phyloP scores from a whole-genome alignment of 805 yeast genomes.

The Metschnikowia baotianmanensis region DNA sequence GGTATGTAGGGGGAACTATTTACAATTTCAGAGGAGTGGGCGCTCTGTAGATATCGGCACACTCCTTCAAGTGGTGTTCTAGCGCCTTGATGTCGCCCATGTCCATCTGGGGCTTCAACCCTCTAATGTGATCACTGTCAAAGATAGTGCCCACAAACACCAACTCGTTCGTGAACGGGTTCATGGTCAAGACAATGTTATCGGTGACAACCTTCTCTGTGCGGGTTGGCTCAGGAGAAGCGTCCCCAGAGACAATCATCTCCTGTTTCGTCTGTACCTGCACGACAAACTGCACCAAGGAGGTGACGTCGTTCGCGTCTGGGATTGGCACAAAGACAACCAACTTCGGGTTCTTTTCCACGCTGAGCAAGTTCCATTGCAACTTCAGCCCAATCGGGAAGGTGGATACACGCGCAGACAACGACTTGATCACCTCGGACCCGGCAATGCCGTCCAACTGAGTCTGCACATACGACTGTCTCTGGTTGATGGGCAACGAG shows the following conservation, averaged over 20 bases:
- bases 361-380: constrained; percentile 75
- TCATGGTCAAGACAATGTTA: constrained; percentile 37
- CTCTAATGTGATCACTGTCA: constrained; percentile 35
- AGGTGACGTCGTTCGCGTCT: constrained; percentile 38
- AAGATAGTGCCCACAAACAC: constrained; percentile 42
- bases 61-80: constrained; percentile 26
- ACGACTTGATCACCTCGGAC: constrained; percentile 29
- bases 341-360: constrained; percentile 70
- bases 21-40: constrained; percentile 25
- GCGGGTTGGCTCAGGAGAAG: constrained; percentile 19
- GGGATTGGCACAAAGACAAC: constrained; percentile 68
- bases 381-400: constrained; percentile 58
- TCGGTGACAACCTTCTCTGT: constrained; percentile 34
- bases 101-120: constrained; percentile 37
- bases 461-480: constrained; percentile 44
- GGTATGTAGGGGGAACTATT: constrained; percentile 6
- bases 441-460: constrained; percentile 38
- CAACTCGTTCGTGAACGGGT: constrained; percentile 39
- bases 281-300: constrained; percentile 39
- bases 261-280: constrained; percentile 38
- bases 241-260: constrained; percentile 26
- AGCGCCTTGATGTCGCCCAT: constrained; percentile 17
- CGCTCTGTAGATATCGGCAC: constrained; percentile 43
- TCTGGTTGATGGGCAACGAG: constrained; percentile 26
- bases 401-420: constrained; percentile 32